Percentiles rank a stretch among this genome's conserved stretches.
Evolutionary conservation across 345 rosid species (phyloP).

Genomic region (Eucalyptus marginata): DNA sequence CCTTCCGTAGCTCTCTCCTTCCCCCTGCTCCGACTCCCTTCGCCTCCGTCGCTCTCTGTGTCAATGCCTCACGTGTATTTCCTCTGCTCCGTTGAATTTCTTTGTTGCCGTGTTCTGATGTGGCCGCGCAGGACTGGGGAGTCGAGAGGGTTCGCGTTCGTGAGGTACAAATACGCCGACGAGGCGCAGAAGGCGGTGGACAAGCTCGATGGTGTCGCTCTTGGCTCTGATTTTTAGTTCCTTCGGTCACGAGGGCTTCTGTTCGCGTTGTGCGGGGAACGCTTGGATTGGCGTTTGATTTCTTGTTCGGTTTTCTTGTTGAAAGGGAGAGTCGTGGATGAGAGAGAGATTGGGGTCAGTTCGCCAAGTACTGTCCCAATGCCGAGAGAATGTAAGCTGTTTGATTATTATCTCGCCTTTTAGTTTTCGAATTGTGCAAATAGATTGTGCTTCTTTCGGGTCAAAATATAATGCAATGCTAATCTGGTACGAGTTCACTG

Average conservation of each 20-base stretch:
- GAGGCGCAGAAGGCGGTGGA: conserved; percentile 68
- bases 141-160: conserved; percentile 60
- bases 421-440: neutral
- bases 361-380: conserved; percentile 90
- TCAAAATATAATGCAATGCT: neutral
- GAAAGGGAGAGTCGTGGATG: conserved; percentile 85
- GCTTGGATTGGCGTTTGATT: neutral
- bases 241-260: neutral
- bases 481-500: neutral
- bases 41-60: neutral
- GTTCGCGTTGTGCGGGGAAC: neutral
- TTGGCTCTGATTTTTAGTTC: neutral
- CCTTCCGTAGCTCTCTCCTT: conserved; percentile 21
- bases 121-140: conserved; percentile 34
- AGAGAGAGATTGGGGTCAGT: conserved; percentile 85
- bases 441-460: neutral
- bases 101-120: neutral
- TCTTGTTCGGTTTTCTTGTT: neutral
- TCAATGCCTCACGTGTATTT: neutral
- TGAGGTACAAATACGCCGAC: conserved; percentile 45
- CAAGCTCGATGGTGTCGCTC: conserved; percentile 33
- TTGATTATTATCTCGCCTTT: neutral
- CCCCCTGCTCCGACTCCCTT: neutral
- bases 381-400: conserved; percentile 83
- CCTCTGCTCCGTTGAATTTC: neutral